Evolutionary conservation across 2,329 filamentous ascomycete species (phyloP), one percentile per base, ranked within the genome.

Genomic region (Xylaria sp.): DNA sequence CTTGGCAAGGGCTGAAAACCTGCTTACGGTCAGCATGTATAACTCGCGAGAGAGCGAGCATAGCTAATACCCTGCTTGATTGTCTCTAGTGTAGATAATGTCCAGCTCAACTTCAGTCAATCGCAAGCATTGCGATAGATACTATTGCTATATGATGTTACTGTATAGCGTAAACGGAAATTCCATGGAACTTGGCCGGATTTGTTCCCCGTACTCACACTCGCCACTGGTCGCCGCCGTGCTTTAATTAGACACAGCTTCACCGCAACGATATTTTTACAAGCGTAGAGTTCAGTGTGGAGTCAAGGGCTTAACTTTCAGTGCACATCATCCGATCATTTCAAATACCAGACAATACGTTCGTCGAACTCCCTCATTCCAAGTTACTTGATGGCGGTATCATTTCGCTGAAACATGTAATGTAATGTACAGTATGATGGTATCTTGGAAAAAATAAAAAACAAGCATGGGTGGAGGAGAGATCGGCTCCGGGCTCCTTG

Each of bases 231-330:
- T 25, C 44, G 25, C 17, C 54, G 44, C 61, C 60, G 62, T 36
- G 62, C 62, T 68, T 68, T 50, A 65, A 60, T 63, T 69, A 69
- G 67, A 59, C 55, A 66, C 67, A 59, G 49, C 65, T 61, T 69
- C 67, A 69, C 67, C 67, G 67, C 67, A 69, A 68, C 29, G 57
- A 58, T 22, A 47, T 60, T 53, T 54, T 54, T 31, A 54, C 50
- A 53, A 50, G 45, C 55, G 22, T 57, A 56, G 57, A 53, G 36
- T 45, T 29, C 60, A 45, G 60, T 39, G 65, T 67, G 65, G 67
- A 49, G 61, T 36, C 54, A 20, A 38, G 58, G 31, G 3, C 27
- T 47, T 25, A 45, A 57, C 44, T 44, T 50, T 51, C 60, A 33
- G 36, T 45, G 51, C 64, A 44, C 57, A 39, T 42, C 45, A 49